These are phyloP conservation scores for Candida tibetensis DNA, from an alignment of 805 yeast species.

Conservation along the genomic window DNA sequence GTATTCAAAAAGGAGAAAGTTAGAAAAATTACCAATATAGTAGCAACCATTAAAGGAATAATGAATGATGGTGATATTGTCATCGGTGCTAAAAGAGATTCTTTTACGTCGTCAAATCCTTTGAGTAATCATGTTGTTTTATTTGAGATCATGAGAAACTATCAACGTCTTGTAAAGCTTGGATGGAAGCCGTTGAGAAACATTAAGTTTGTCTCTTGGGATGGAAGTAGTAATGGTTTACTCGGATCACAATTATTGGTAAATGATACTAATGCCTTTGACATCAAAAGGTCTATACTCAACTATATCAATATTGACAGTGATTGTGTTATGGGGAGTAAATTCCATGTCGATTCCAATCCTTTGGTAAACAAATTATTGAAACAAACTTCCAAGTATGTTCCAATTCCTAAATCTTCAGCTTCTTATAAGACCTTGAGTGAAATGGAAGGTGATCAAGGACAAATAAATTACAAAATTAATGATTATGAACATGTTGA, in stretches of 20 bases:
- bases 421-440: slow-evolving; percentile 18
- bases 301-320: slow-evolving; percentile 40
- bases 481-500: background rate
- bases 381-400: slow-evolving; percentile 23
- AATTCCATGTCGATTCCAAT: slow-evolving; percentile 32
- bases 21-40: slow-evolving; percentile 27
- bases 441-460: slow-evolving; percentile 7
- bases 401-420: slow-evolving; percentile 31
- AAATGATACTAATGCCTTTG: slow-evolving; percentile 20
- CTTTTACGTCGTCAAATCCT: slow-evolving; percentile 35
- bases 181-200: slow-evolving; percentile 45
- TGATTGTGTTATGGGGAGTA: slow-evolving; percentile 37
- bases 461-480: background rate
- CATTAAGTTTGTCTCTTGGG: slow-evolving; percentile 42
- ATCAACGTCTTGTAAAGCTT: slow-evolving; percentile 24
- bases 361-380: slow-evolving; percentile 36
- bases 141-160: slow-evolving; percentile 38
- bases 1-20: slow-evolving; percentile 11
- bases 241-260: slow-evolving; percentile 27
- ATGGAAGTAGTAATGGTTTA: slow-evolving; percentile 33
- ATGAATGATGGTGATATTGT: slow-evolving; percentile 39
- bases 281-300: slow-evolving; percentile 23
- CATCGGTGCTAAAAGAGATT: slow-evolving; percentile 41
- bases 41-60: slow-evolving; percentile 34
- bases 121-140: slow-evolving; percentile 39